Evolutionary conservation across 2,329 filamentous ascomycete species (phyloP).

Genomic region (Ceratocystis alfenasii): DNA sequence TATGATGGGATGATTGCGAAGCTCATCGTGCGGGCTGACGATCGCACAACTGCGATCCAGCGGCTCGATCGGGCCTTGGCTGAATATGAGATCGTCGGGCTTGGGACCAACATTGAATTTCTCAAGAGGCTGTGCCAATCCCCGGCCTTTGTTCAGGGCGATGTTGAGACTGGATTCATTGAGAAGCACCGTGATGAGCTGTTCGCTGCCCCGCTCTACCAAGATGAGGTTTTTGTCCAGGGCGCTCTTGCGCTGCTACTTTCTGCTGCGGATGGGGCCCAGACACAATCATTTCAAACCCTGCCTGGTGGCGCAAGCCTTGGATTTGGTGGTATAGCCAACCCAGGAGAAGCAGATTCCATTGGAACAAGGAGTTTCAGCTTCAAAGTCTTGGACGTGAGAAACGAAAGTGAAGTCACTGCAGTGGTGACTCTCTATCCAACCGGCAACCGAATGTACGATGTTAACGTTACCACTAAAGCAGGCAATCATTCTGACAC

Average conservation of each 20-base stretch:
- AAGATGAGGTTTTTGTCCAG: constrained; percentile 70
- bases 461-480: background rate
- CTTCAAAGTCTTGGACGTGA: constrained; percentile 2
- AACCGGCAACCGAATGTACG: background rate
- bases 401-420: background rate
- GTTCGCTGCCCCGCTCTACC: constrained; percentile 51
- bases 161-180: constrained; percentile 94
- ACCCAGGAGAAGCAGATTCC: background rate
- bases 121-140: constrained; percentile 77
- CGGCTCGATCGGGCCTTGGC: constrained; percentile 71
- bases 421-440: constrained; percentile 1
- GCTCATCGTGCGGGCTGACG: constrained; percentile 75
- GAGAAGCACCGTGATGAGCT: constrained; percentile 73
- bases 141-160: constrained; percentile 68
- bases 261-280: too few relatives aligned
- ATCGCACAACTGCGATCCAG: constrained; percentile 67
- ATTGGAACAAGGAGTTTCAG: constrained; percentile 13
- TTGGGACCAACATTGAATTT: constrained; percentile 94
- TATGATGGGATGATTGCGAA: constrained; percentile 99
- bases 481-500: background rate
- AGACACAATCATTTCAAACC: background rate
- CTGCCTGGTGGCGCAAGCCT: background rate
- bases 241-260: constrained; percentile 52
- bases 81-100: constrained; percentile 82
- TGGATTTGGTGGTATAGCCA: background rate